Conservation (phyloP, 768 basidiomycete genomes). For the Lentinula sp. region DNA sequence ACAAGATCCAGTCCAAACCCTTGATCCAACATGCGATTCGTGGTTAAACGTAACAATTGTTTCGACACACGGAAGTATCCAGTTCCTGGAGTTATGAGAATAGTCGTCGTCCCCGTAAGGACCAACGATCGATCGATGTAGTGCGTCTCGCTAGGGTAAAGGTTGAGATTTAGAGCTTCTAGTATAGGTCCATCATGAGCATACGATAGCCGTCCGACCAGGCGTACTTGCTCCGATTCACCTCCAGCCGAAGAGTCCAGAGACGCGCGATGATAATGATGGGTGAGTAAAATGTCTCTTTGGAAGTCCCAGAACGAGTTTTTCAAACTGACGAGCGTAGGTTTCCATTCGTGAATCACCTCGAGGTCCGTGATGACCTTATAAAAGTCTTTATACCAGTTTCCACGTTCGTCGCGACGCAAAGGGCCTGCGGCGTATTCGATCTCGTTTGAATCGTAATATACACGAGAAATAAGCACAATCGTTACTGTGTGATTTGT, state of each 20-base stretch:
- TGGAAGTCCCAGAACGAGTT: conserved; percentile 89
- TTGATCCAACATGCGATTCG: conserved; percentile 89
- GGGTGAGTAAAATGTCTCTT: conserved; percentile 83
- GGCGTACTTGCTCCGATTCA: conserved; percentile 49
- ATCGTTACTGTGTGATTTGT: conserved; percentile 94
- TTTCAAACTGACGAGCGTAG: conserved; percentile 81
- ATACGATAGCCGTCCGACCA: conserved; percentile 74
- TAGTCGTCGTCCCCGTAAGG: conserved; percentile 77
- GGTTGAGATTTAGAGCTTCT: conserved; percentile 87
- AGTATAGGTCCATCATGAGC: conserved; percentile 96
- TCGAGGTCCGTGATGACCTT: conserved; percentile 94
- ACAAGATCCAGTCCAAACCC: conserved; percentile 89
- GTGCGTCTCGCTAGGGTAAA: conserved; percentile 91
- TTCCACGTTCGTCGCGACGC: conserved; percentile 64
- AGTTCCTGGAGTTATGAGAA: conserved; percentile 89
- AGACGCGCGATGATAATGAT: conserved; percentile 76
- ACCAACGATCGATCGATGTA: conserved; percentile 94
- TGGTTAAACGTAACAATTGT: conserved; percentile 83
- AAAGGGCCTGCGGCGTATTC: conserved; percentile 82
- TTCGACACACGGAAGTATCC: conserved; percentile 93
- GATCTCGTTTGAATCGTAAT: conserved; percentile 77
- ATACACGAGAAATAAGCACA: conserved; percentile 89
- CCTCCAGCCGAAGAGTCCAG: conserved; percentile 39
- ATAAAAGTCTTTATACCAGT: conserved; percentile 93
- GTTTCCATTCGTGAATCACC: conserved; percentile 81